phyloP scores from a whole-genome alignment of 495 filamentous ascomycete genomes.

The Aspergillus ellipticus region DNA sequence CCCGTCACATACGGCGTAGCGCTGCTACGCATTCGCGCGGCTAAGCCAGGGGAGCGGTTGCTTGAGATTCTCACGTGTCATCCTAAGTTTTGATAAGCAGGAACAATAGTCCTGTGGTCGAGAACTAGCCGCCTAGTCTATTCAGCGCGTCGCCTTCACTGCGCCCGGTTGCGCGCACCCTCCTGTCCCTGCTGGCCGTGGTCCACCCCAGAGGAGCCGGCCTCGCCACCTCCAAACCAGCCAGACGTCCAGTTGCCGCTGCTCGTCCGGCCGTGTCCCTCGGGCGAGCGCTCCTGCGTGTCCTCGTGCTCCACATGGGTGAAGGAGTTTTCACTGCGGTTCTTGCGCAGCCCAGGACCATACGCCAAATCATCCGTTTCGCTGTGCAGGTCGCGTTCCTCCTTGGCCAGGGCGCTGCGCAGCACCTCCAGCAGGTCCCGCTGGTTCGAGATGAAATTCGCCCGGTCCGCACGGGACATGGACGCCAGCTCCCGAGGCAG shows the following conservation, averaged over 20 bases:
- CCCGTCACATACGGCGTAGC: background rate
- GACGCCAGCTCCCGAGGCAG: constrained; percentile 62
- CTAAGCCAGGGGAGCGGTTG: background rate
- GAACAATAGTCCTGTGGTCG: background rate
- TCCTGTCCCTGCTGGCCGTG: background rate
- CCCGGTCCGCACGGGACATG: constrained; percentile 56
- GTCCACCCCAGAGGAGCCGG: constrained; percentile 22
- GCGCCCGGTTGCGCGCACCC: background rate
- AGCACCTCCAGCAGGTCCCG: constrained; percentile 67
- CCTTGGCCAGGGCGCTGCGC: constrained; percentile 68
- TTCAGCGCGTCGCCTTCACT: too few relatives aligned
- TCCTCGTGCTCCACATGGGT: constrained; percentile 77
- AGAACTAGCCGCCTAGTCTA: background rate
- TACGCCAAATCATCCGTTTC: constrained; percentile 46
- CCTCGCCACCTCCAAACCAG: constrained; percentile 34
- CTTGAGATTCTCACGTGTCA: background rate
- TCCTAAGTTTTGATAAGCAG: background rate
- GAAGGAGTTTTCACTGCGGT: constrained; percentile 73
- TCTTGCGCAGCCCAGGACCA: constrained; percentile 58
- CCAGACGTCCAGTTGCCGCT: constrained; percentile 35
- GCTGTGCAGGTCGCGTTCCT: constrained; percentile 53
- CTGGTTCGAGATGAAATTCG: constrained; percentile 67
- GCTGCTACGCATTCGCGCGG: background rate
- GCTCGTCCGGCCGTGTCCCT: constrained; percentile 15
- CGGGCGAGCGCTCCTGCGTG: constrained; percentile 34